Evolutionary conservation across 805 yeast genomes (phyloP).

Genomic region (Candida ortonii): DNA sequence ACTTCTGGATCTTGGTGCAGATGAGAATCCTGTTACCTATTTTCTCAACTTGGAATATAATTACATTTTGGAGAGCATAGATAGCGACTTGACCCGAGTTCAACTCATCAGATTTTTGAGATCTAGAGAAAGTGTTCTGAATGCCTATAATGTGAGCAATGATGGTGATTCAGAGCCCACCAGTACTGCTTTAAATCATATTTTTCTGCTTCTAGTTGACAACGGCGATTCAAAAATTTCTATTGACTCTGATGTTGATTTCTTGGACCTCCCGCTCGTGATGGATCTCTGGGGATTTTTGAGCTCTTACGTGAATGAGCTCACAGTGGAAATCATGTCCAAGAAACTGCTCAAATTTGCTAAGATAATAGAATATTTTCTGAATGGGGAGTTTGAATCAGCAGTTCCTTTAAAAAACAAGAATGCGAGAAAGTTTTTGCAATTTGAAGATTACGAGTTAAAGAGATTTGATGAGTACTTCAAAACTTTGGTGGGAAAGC

Average conservation of each 20-base stretch:
- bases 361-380: slow-evolving; percentile 52
- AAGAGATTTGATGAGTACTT: slow-evolving; percentile 34
- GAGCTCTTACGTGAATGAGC: slow-evolving; percentile 37
- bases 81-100: slow-evolving; percentile 39
- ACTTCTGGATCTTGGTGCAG: slow-evolving; percentile 60
- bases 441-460: slow-evolving; percentile 44
- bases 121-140: slow-evolving; percentile 39
- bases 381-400: slow-evolving; percentile 42
- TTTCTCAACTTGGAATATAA: slow-evolving; percentile 56
- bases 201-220: slow-evolving; percentile 23
- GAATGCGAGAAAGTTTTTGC: slow-evolving; percentile 32
- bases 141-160: slow-evolving; percentile 28
- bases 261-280: slow-evolving; percentile 49
- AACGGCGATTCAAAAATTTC: slow-evolving; percentile 27
- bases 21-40: slow-evolving; percentile 57
- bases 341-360: slow-evolving; percentile 49
- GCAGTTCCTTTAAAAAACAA: slow-evolving; percentile 12
- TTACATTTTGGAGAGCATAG: slow-evolving; percentile 37
- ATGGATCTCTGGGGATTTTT: slow-evolving; percentile 60
- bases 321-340: slow-evolving; percentile 32
- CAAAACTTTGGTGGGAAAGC: slow-evolving; percentile 25
- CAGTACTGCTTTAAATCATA: slow-evolving; percentile 26
- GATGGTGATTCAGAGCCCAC: slow-evolving; percentile 19
- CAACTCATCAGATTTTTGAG: slow-evolving; percentile 39
- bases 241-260: slow-evolving; percentile 22